phyloP scores from a whole-genome alignment of 345 rosid species.

The Boechera retrofracta region DNA sequence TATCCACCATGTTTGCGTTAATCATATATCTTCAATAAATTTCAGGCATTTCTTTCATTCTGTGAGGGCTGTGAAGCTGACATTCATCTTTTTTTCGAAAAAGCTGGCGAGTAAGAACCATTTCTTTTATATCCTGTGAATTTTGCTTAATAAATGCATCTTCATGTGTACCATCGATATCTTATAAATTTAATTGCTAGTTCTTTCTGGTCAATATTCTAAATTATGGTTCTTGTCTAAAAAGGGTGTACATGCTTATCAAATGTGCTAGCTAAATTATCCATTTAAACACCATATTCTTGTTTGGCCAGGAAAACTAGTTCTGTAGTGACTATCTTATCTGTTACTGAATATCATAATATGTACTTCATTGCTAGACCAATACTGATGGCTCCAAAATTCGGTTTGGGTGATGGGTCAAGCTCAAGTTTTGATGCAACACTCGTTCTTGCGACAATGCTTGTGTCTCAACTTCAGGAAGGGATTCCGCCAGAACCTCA shows the following conservation, averaged over 20 bases:
- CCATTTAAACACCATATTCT: not conserved
- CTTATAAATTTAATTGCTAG: slow-evolving; percentile 5
- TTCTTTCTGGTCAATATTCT: not conserved
- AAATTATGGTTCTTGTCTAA: slow-evolving; percentile 14
- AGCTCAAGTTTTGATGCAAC: slow-evolving; percentile 79
- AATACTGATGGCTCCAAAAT: slow-evolving; percentile 85
- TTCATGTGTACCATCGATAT: slow-evolving; percentile 25
- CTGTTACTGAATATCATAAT: slow-evolving; percentile 5
- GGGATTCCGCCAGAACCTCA: slow-evolving; percentile 60
- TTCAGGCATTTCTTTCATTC: slow-evolving; percentile 90
- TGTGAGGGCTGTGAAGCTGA: slow-evolving; percentile 93
- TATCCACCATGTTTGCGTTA: slow-evolving; percentile 5
- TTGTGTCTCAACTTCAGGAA: slow-evolving; percentile 77
- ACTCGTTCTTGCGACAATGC: slow-evolving; percentile 92
- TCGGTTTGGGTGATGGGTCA: slow-evolving; percentile 75
- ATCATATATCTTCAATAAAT: slow-evolving; percentile 2
- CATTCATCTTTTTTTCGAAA: slow-evolving; percentile 79
- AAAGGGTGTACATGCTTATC: slow-evolving; percentile 11
- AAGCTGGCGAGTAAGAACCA: slow-evolving; percentile 89
- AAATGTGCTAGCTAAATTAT: slow-evolving; percentile 2
- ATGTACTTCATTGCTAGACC: slow-evolving; percentile 61
- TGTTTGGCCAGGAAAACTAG: not conserved
- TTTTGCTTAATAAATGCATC: not conserved
- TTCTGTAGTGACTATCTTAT: not conserved
- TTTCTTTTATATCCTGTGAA: slow-evolving; percentile 9